Base-by-base conservation (phyloP, 805 yeast genomes). In the Saccharomycopsis olivae region DNA sequence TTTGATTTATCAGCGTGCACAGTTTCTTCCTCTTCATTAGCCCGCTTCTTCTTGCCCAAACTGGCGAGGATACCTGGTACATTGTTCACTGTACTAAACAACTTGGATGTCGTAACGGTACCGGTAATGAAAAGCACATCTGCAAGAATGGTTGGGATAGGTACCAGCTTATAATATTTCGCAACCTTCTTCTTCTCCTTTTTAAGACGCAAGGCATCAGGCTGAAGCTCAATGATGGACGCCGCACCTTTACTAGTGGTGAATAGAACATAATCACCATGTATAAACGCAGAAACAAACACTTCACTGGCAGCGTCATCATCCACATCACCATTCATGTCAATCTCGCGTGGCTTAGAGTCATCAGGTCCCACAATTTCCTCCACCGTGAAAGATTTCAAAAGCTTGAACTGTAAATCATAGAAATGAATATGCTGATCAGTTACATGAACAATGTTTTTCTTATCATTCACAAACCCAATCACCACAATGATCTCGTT, bases 401-500 rank as follows among this genome's bases (percentile, higher is more conserved):
- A 23, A 13, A 43, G 31, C 41, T 70, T 70, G 55, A 85, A 79
- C 35, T 69, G 68, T 41, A 73, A 65, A 50, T 78, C 77, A 55
- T 75, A 85, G 2, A 84, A 53, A 23, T 69, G 66, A 23, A 86
- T 67, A 38, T 73, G 75, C 29, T 72, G 69, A 0, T 81, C 73
- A 1, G 92, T 78, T 2, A 85, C 74, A 54, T 87, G 96, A 14
- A 86, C 69, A 28, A 85, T 74, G 49, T 73, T 68, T 29, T 72
- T 68, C 5, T 76, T 64, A 4, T 59, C 54, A 35, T 69, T 66
- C 41, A 81, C 58, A 31, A 78, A 74, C 17, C 79, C 82, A 51
- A 39, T 40, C 13, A 30, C 38, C n/a, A 36, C 20, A 11, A 38
- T 41, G 2, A 27, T 18, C 19, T 48, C 49, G 5, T 37, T 39